Evolutionary conservation across 129 eudicot genomes (phyloP).

Genomic region (Flaveria sonorensis): DNA sequence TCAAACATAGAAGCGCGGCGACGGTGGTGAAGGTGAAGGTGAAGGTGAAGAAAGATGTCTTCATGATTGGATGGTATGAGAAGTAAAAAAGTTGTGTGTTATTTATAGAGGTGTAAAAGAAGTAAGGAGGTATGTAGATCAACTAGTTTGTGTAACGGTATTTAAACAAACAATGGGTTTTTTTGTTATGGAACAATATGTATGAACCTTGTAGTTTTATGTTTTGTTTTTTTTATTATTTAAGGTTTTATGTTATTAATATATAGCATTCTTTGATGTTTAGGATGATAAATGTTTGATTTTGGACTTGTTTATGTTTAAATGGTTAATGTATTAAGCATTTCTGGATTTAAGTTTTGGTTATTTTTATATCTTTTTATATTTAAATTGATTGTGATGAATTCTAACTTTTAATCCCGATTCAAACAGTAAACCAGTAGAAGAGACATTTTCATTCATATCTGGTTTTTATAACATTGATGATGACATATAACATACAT

Average conservation of each 20-base stretch:
- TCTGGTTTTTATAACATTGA: no score
- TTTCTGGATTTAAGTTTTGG: background rate
- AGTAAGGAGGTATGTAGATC: background rate
- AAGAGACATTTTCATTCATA: no score
- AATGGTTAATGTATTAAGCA: background rate
- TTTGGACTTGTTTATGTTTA: background rate
- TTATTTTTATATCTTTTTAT: no score
- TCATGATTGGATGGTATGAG: constrained; percentile 28
- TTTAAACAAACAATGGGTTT: background rate
- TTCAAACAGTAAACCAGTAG: no score
- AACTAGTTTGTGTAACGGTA: background rate
- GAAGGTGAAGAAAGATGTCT: constrained; percentile 29
- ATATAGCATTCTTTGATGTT: background rate
- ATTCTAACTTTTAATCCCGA: no score
- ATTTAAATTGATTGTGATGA: background rate
- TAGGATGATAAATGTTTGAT: background rate
- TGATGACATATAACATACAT: no score
- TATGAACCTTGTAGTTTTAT: constrained; percentile 5
- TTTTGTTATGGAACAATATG: background rate
- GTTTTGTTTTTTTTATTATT: no score
- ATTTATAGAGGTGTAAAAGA: constrained; percentile 22
- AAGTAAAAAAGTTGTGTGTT: background rate
- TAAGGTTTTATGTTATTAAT: background rate
- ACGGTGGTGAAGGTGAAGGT: background rate
- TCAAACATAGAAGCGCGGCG: constrained; percentile 20